Percentiles rank a stretch among this genome's conserved stretches.
Conservation (phyloP, 1,139 yeast species). For the Yamadazyma epiphylla region DNA sequence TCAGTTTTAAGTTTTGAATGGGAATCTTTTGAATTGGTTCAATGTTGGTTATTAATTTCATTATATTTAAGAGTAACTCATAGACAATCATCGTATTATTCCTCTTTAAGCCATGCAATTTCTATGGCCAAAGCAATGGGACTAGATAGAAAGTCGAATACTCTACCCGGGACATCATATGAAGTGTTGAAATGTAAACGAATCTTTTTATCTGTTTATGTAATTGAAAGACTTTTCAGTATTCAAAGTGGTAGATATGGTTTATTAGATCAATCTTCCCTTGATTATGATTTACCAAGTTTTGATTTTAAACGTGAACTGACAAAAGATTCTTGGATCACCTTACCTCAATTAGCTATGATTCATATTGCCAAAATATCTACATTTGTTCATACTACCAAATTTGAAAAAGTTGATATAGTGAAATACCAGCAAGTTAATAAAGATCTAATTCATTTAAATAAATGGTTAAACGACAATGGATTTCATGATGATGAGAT, state of each 20-base stretch:
- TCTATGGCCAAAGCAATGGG: slow-evolving; percentile 59
- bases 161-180: slow-evolving; percentile 28
- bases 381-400: slow-evolving; percentile 29
- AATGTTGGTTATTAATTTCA: slow-evolving; percentile 56
- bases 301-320: slow-evolving; percentile 24
- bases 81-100: slow-evolving; percentile 54
- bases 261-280: slow-evolving; percentile 32
- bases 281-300: slow-evolving; percentile 30
- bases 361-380: slow-evolving; percentile 40
- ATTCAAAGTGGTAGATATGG: slow-evolving; percentile 54
- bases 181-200: slow-evolving; percentile 50
- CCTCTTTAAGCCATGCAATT: slow-evolving; percentile 52
- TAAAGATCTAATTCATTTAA: slow-evolving; percentile 25
- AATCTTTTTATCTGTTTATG: slow-evolving; percentile 56
- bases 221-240: slow-evolving; percentile 53
- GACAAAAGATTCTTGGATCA: slow-evolving; percentile 50
- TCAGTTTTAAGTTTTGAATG: slow-evolving; percentile 57
- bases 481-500: slow-evolving; percentile 34
- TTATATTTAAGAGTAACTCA: slow-evolving; percentile 54
- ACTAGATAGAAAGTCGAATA: slow-evolving; percentile 24
- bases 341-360: slow-evolving; percentile 48
- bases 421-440: slow-evolving; percentile 33
- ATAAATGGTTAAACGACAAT: slow-evolving; percentile 32
- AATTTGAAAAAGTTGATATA: slow-evolving; percentile 23
- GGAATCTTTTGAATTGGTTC: slow-evolving; percentile 65